Base-by-base conservation (phyloP, 805 yeast species). In the Pichia cabralensis region DNA sequence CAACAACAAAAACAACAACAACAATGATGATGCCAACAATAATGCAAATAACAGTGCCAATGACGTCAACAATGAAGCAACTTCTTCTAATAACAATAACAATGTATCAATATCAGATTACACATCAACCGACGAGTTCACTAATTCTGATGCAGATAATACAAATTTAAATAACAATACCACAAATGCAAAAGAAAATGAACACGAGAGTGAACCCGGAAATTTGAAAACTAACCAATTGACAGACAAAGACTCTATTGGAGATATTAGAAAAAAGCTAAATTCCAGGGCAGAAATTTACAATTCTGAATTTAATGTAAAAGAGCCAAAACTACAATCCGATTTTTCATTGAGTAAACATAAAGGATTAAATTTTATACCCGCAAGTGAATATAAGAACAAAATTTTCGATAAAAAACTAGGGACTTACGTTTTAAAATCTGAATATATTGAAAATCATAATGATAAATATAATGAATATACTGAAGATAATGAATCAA, bases 361-460 rank as follows among this genome's bases (percentile, higher is more conserved):
- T 10, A 28, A 22, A 24, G 27, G 22, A 14, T 10, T 8, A n/a
- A 9, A 49, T 13, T 56, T 56, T 30, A 56, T 56, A 6, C 40
- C 59, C 7, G 60, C 54, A 11, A 53, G 48, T 16, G 52, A 53
- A 5, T 56, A 52, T 38, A 53, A 44, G 23, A 55, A 48, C 26
- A 56, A 53, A 31, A 41, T 51, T 5, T 56, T 39, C 30, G 61
- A 56, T 40, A 49, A 48, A 31, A 32, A 36, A 13, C 41, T 47
- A 12, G 44, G 45, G 16, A 49, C 45, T 26, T 57, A 37, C 39
- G 49, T 56, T 10, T 33, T 45, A 2, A 43, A 36, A 20, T 39
- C 44, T 1, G 50, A 54, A 15, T 48, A 42, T 32, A 18, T 19
- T 17, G 23, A 22, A 15, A 13, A 33, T 6, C 19, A 37, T 30